Evolutionary conservation across 2,329 filamentous ascomycete species (phyloP).

Genomic region (Lachnellula occidentalis): DNA sequence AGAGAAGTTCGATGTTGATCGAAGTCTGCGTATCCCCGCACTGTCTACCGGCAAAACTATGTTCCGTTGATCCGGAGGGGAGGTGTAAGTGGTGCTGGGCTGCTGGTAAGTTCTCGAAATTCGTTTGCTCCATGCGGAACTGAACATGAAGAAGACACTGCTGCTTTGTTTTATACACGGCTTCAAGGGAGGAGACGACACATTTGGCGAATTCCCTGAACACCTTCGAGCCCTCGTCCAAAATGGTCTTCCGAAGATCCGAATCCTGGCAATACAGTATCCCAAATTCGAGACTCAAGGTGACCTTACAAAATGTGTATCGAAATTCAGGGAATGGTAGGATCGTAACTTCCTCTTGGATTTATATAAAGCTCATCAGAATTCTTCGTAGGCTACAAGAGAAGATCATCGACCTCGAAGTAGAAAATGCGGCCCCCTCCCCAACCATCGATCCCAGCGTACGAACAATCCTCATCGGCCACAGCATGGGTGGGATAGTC

Average conservation of each 20-base stretch:
- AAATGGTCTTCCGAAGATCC: constrained; percentile 61
- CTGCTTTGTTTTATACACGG: constrained; percentile 82
- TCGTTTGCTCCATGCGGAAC: not conserved
- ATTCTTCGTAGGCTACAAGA: constrained; percentile 64
- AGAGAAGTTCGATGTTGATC: too few relatives aligned
- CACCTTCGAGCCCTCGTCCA: constrained; percentile 62
- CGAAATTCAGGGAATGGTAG: constrained; percentile 69
- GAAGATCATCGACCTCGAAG: constrained; percentile 91
- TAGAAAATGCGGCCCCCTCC: constrained; percentile 70
- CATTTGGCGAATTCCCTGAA: constrained; percentile 71
- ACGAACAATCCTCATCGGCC: constrained; percentile 74
- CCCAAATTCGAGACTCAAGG: constrained; percentile 79
- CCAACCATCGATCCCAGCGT: constrained; percentile 85
- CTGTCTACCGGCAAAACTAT: not conserved
- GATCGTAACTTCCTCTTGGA: not conserved
- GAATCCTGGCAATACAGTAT: constrained; percentile 65
- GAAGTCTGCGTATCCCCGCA: too few relatives aligned
- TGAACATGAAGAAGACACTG: constrained; percentile 69
- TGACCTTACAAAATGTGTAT: constrained; percentile 65
- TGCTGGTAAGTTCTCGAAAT: not conserved
- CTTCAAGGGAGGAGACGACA: constrained; percentile 80
- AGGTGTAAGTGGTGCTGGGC: not conserved
- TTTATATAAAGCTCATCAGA: not conserved
- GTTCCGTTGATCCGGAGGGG: not conserved
- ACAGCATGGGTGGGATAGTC: constrained; percentile 92